These are phyloP conservation scores for Lentinula lateritia DNA, from an alignment of 768 basidiomycete genomes.

Conservation along the genomic window DNA sequence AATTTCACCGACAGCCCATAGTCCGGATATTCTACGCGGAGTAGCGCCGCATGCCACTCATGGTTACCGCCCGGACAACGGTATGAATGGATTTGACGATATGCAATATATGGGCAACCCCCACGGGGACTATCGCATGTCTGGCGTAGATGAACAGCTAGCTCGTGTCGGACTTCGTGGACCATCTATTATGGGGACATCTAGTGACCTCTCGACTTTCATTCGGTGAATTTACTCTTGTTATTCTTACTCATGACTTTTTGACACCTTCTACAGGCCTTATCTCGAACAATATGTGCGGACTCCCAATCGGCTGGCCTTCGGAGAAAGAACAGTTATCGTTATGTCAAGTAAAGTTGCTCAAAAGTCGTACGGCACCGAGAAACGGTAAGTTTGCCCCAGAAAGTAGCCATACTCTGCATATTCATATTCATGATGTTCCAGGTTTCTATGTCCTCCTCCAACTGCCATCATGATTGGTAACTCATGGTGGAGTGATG, in stretches of 20 bases:
- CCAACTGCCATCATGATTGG: constrained; percentile 94
- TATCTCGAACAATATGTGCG: constrained; percentile 83
- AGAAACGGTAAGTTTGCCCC: constrained; percentile 63
- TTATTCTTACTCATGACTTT: not conserved
- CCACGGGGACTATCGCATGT: constrained; percentile 57
- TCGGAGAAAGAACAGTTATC: constrained; percentile 90
- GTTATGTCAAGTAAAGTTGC: constrained; percentile 98
- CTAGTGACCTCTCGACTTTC: constrained; percentile 74
- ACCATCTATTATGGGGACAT: constrained; percentile 50
- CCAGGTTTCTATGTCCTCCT: constrained; percentile 85
- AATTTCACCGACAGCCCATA: constrained; percentile 44
- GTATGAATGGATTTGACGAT: constrained; percentile 49
- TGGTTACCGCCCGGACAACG: constrained; percentile 47
- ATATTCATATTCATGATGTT: not conserved
- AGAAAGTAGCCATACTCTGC: not conserved
- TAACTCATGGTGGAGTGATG: constrained; percentile 91
- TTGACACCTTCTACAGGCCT: constrained; percentile 41
- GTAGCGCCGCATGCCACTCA: constrained; percentile 71
- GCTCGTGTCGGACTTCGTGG: constrained; percentile 60
- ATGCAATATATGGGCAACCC: constrained; percentile 53
- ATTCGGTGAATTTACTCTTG: constrained; percentile 47
- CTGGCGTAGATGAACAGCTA: constrained; percentile 56
- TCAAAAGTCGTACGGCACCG: constrained; percentile 95
- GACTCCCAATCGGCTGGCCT: constrained; percentile 78
- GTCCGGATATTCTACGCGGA: constrained; percentile 55